These are phyloP conservation scores for Hericium rajendrae DNA, from an alignment of 768 basidiomycete species.

Conservation along the genomic window DNA sequence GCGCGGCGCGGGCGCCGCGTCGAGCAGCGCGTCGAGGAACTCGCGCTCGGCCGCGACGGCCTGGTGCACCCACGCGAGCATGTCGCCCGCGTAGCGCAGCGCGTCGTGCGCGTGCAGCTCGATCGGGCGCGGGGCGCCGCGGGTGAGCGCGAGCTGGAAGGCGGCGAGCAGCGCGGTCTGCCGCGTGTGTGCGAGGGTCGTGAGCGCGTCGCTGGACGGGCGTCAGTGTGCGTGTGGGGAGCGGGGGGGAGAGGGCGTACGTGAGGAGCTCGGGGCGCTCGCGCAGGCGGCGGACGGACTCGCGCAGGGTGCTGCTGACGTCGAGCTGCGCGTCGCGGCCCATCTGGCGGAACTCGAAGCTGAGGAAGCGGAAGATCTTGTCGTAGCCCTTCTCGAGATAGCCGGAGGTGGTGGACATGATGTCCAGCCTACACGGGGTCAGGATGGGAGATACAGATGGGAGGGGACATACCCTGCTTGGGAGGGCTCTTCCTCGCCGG, in stretches of 20 bases:
- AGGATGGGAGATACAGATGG: neutral
- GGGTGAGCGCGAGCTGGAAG: slow-evolving; percentile 82
- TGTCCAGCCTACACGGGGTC: slow-evolving; percentile 54
- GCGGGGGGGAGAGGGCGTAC: slow-evolving; percentile 30
- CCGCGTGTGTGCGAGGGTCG: slow-evolving; percentile 70
- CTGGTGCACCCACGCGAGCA: slow-evolving; percentile 98
- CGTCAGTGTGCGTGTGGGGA: slow-evolving; percentile 17
- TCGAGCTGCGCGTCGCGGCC: slow-evolving; percentile 69
- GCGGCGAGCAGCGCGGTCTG: slow-evolving; percentile 70
- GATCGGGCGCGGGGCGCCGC: slow-evolving; percentile 84
- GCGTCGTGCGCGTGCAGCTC: slow-evolving; percentile 98
- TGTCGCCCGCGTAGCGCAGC: slow-evolving; percentile 91
- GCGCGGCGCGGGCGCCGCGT: slow-evolving; percentile 43
- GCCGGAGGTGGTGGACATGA: slow-evolving; percentile 73
- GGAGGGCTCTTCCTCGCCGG: slow-evolving; percentile 73
- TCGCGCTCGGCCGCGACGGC: slow-evolving; percentile 91
- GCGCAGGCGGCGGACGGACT: slow-evolving; percentile 66
- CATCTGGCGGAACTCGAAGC: slow-evolving; percentile 75
- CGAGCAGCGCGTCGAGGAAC: slow-evolving; percentile 84
- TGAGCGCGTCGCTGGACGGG: slow-evolving; percentile 58
- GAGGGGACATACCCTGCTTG: slow-evolving; percentile 50
- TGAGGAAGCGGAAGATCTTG: slow-evolving; percentile 80
- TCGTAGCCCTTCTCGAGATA: slow-evolving; percentile 85
- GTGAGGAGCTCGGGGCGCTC: slow-evolving; percentile 69
- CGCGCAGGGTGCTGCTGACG: slow-evolving; percentile 52